These are phyloP conservation scores for Curvularia sp. DNA, from an alignment of 2,329 filamentous ascomycete species.

Conservation along the genomic window DNA sequence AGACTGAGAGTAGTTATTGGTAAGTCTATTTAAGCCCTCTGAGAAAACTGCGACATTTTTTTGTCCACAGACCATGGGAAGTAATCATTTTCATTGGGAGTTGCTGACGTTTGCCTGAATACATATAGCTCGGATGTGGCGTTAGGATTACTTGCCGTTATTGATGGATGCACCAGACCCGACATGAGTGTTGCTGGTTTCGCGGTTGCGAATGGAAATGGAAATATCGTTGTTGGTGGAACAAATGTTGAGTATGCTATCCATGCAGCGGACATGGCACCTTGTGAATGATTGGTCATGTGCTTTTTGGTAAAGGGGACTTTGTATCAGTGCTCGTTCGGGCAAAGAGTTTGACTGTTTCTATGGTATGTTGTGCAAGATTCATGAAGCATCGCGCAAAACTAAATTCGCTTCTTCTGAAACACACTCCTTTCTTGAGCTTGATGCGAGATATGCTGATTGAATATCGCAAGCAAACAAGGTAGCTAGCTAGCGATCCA, in stretches of 20 bases:
- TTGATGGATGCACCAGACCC: constrained; percentile 15
- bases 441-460: no score
- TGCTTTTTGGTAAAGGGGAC: not conserved
- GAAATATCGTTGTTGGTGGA: constrained; percentile 14
- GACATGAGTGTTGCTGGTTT: constrained; percentile 13
- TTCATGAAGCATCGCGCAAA: no score
- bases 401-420: no score
- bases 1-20: constrained; percentile 7
- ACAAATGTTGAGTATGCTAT: constrained; percentile 7
- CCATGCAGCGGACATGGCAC: not conserved
- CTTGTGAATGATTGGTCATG: not conserved
- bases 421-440: no score
- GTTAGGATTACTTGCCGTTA: constrained; percentile 13
- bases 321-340: not conserved
- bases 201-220: constrained; percentile 13
- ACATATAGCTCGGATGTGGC: constrained; percentile 13
- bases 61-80: not conserved
- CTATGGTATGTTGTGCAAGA: no score
- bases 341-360: not conserved
- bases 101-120: not conserved
- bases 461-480: no score
- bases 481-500: no score
- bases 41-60: not conserved
- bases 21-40: not conserved
- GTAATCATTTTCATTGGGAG: not conserved